Evolutionary conservation across 768 basidiomycete species (phyloP).

Genomic region (Ramaria rubella): DNA sequence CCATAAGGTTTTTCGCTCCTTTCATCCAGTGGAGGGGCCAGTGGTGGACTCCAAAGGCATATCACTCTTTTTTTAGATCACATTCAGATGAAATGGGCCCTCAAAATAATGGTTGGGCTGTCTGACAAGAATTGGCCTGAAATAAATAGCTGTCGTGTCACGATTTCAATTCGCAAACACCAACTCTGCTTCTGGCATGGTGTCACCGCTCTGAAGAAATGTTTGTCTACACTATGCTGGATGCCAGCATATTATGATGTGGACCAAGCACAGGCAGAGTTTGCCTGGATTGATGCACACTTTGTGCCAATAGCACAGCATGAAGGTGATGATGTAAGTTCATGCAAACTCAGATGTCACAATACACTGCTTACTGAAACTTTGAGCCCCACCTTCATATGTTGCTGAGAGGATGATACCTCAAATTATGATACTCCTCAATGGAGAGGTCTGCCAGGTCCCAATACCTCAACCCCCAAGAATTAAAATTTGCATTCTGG

Average conservation of each 20-base stretch:
- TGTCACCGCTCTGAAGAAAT: conserved; percentile 24
- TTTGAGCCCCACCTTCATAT: background rate
- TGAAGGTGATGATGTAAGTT: background rate
- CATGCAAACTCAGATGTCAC: no score
- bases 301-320: conserved; percentile 25
- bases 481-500: background rate
- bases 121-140: conserved; percentile 31
- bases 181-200: conserved; percentile 36
- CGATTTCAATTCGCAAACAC: conserved; percentile 29
- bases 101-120: conserved; percentile 21
- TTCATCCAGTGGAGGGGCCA: conserved; percentile 10
- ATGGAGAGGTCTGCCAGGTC: background rate
- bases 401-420: background rate
- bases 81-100: conserved; percentile 19
- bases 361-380: no score
- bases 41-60: conserved; percentile 23
- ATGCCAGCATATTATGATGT: conserved; percentile 25
- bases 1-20: conserved; percentile 10
- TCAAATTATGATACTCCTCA: no score
- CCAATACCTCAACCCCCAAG: background rate
- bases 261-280: conserved; percentile 20
- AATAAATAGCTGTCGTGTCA: conserved; percentile 24
- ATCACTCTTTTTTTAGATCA: conserved; percentile 21
- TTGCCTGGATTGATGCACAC: conserved; percentile 20
- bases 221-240: conserved; percentile 21